Conservation (phyloP, 2,329 filamentous ascomycete species). For the Pseudogymnoascus sp. region DNA sequence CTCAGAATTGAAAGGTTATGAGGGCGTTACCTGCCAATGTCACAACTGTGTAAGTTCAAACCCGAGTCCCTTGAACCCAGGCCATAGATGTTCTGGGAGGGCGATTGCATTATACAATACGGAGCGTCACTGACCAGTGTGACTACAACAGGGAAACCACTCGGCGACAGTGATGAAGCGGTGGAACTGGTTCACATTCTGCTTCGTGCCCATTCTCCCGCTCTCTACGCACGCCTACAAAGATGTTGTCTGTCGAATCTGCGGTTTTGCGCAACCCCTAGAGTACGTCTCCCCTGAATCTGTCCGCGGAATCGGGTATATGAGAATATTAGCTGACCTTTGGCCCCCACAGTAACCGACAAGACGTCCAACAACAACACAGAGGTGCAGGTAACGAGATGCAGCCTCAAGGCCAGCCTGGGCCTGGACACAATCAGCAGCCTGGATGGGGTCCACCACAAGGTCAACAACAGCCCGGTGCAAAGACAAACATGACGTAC, state of each 20-base stretch:
- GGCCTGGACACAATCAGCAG: neutral
- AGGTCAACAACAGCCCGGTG: neutral
- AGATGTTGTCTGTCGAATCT: conserved; percentile 67
- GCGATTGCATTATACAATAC: neutral
- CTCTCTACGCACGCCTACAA: conserved; percentile 61
- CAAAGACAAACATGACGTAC: conserved; percentile 9
- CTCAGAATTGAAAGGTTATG: conserved; percentile 43
- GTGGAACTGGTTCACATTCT: conserved; percentile 72
- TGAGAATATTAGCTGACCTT: neutral
- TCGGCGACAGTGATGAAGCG: conserved; percentile 53
- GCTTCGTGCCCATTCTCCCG: conserved; percentile 69
- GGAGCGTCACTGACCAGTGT: neutral
- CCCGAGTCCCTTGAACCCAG: neutral
- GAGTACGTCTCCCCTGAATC: conserved; percentile 24
- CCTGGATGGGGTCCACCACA: conserved; percentile 2
- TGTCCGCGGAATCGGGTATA: no score
- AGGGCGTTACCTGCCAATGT: conserved; percentile 55
- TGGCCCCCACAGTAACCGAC: neutral
- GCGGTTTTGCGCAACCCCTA: conserved; percentile 66
- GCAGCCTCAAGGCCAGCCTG: neutral
- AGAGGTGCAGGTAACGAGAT: neutral
- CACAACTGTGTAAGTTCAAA: conserved; percentile 47
- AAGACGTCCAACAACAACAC: neutral
- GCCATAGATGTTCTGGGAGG: neutral
- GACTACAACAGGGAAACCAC: conserved; percentile 46